Evolutionary conservation across 306 rosid species (phyloP).

Genomic region (Prunus mira): DNA sequence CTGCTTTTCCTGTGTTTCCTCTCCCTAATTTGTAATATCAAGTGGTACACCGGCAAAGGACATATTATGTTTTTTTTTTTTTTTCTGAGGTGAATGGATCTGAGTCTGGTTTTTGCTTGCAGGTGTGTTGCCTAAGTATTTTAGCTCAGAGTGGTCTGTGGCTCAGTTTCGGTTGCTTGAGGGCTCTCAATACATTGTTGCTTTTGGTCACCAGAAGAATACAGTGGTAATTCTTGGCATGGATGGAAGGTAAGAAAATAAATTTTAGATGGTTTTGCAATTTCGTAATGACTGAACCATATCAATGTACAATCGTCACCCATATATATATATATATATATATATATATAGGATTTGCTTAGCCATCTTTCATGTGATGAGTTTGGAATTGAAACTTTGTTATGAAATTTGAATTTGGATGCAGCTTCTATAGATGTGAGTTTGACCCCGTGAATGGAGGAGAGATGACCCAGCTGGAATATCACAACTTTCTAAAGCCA

Average conservation of each 20-base stretch:
- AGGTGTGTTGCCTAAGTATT: conserved; percentile 91
- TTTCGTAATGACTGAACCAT: too few species aligned
- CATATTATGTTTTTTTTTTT: background rate
- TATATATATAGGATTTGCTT: too few species aligned
- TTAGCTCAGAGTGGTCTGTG: conserved; percentile 86
- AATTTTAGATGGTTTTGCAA: background rate
- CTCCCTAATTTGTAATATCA: background rate
- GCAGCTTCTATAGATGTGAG: conserved; percentile 80
- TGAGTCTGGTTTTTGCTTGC: conserved; percentile 25
- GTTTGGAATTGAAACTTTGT: background rate
- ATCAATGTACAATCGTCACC: too few species aligned
- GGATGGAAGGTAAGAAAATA: conserved; percentile 79
- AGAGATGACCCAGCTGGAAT: conserved; percentile 79
- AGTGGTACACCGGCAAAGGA: background rate
- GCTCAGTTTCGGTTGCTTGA: conserved; percentile 82
- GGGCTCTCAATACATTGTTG: conserved; percentile 67
- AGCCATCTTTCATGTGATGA: background rate
- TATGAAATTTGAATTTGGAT: conserved; percentile 12
- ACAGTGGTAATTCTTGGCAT: conserved; percentile 85
- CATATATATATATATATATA: too few species aligned
- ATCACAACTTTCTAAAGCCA: conserved; percentile 66
- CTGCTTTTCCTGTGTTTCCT: background rate
- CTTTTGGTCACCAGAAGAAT: conserved; percentile 77
- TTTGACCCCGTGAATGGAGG: conserved; percentile 75
- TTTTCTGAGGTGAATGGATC: conserved; percentile 1